Base-by-base conservation (phyloP, 495 filamentous ascomycete genomes). In the Stereocaulon alpinum region DNA sequence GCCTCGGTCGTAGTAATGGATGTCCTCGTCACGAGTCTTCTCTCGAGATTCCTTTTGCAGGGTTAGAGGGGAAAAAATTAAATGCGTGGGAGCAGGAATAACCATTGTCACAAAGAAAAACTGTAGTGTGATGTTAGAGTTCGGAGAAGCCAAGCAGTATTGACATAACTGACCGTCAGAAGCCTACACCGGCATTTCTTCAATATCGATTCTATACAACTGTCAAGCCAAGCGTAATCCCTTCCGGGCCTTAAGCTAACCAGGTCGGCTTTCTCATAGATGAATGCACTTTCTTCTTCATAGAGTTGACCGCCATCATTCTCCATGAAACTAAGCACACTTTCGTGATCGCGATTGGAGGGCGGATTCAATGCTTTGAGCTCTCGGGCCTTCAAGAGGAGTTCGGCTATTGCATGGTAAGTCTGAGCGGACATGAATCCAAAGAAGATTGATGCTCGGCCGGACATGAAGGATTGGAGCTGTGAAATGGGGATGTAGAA, bases 171-270 rank as follows among this genome's bases (percentile, higher is more conserved):
- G 59, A 74, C 65, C 40, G 29, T 42, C 0, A 70, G 60, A 0
- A 73, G 52, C 45, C 40, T 24, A 37, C 66, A 63, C 43, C 72
- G 55, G 3, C 68, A 32, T 5, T 59, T 40, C 17, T 60, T 47
- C 24, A 77, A 61, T 0, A 70, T 24, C 0, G 43, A 40, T 61
- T 76, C 74, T 14, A 77, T 56, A 1, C 66, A 18, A 1, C 67
- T 72, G 52, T 76, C 73, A 22, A 76, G 72, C 44, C 68, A 66
- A 29, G 72, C 67, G 54, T 71, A 64, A 56, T 77, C 74, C 10
- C 72, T 62, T 0, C 72, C 73, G 12, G 59, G 64, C 6, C 68
- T 58, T 2, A 76, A 59, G 10, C 71, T 72, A 2, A 77, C 57
- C 11, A 73, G 67, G 59, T 77, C 75, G 57, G 72, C 74, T 61